phyloP scores from a whole-genome alignment of 2,329 filamentous ascomycete species.

The Cladosporium sp. region DNA sequence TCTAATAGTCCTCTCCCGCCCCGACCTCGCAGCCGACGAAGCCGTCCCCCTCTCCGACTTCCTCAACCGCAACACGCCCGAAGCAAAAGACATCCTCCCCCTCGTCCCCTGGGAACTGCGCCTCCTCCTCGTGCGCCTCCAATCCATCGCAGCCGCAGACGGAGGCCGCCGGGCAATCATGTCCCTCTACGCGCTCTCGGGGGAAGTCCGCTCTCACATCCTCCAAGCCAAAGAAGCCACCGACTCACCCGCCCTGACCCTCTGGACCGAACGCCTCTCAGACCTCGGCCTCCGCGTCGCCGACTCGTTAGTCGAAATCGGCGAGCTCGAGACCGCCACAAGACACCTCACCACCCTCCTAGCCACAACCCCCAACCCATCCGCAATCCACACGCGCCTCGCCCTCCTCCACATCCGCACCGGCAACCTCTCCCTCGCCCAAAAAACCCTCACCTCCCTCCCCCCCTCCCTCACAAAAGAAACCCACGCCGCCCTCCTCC shows the following conservation, averaged over 20 bases:
- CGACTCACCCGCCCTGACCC: slow-evolving; percentile 51
- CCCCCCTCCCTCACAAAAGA: slow-evolving; percentile 26
- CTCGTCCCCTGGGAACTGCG: slow-evolving; percentile 84
- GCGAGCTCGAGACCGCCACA: slow-evolving; percentile 74
- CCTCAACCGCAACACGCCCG: slow-evolving; percentile 35
- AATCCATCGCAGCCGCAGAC: slow-evolving; percentile 82
- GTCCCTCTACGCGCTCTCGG: slow-evolving; percentile 78
- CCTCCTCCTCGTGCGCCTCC: slow-evolving; percentile 74
- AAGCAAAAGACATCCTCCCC: slow-evolving; percentile 53
- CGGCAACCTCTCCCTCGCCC: slow-evolving; percentile 59
- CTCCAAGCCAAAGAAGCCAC: slow-evolving; percentile 39
- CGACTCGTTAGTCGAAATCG: slow-evolving; percentile 75
- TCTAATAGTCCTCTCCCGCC: slow-evolving; percentile 70
- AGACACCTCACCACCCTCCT: slow-evolving; percentile 63
- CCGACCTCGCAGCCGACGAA: slow-evolving; percentile 53
- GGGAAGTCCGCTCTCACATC: slow-evolving; percentile 26
- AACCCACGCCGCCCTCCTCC: slow-evolving; percentile 63
- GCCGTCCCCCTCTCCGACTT: slow-evolving; percentile 59
- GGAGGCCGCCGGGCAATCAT: slow-evolving; percentile 76
- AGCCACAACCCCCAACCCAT: slow-evolving; percentile 29
- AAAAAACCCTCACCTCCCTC: slow-evolving; percentile 14
- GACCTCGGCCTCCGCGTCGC: slow-evolving; percentile 67
- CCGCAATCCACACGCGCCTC: slow-evolving; percentile 36
- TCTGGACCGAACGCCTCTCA: slow-evolving; percentile 68
- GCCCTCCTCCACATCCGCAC: slow-evolving; percentile 71